These are phyloP conservation scores for Xylaria nigripes DNA, from an alignment of 495 filamentous ascomycete genomes.

Conservation along the genomic window DNA sequence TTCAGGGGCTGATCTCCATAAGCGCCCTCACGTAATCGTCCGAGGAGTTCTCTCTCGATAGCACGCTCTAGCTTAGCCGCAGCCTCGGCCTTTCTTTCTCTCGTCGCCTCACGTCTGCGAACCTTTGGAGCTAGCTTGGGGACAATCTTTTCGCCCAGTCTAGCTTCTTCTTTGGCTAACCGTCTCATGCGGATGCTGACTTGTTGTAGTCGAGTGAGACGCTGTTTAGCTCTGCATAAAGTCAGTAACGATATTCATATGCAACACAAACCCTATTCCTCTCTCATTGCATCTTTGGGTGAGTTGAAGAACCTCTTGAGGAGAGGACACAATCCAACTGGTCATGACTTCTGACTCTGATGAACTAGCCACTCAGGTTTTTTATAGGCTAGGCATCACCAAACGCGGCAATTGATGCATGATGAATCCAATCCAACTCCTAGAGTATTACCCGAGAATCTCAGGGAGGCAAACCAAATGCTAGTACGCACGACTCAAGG, in stretches of 20 bases:
- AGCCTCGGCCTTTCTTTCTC: constrained; percentile 87
- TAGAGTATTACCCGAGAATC: too few relatives aligned
- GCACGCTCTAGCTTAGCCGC: constrained; percentile 93
- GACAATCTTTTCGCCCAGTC: constrained; percentile 84
- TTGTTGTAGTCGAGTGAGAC: constrained; percentile 87
- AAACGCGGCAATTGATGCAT: neutral
- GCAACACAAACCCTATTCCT: neutral
- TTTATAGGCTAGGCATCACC: neutral
- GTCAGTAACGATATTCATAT: neutral
- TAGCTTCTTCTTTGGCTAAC: constrained; percentile 78
- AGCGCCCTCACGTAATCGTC: constrained; percentile 80
- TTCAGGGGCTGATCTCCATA: constrained; percentile 94
- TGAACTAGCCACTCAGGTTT: neutral
- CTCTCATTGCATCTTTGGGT: neutral
- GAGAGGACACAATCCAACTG: neutral
- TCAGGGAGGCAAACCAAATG: too few relatives aligned
- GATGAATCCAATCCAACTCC: too few relatives aligned
- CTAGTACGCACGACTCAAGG: neutral
- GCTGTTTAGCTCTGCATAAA: constrained; percentile 61
- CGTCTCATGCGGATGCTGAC: constrained; percentile 79
- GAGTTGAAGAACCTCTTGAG: too few relatives aligned
- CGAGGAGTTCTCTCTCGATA: constrained; percentile 93
- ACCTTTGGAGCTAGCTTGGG: constrained; percentile 91
- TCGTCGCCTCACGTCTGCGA: constrained; percentile 72
- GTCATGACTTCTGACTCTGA: neutral